Evolutionary conservation across 2,329 filamentous ascomycete genomes (phyloP).

Genomic region (Daldinia sp.): DNA sequence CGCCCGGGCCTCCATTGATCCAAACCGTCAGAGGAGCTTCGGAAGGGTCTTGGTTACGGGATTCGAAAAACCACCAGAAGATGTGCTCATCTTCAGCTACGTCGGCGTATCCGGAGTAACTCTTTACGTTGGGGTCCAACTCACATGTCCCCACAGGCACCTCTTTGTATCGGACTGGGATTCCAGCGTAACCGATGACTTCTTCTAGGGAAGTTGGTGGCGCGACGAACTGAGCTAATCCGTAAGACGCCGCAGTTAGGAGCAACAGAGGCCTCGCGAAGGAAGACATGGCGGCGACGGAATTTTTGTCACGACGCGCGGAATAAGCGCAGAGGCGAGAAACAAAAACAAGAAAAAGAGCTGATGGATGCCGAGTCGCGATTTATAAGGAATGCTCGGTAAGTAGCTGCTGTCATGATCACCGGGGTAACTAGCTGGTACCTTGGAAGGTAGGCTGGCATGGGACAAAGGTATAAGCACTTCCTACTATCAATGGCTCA

Average conservation of each 20-base stretch:
- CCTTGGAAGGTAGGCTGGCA: not conserved
- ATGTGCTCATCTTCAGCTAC: conserved; percentile 52
- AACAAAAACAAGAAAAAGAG: not conserved
- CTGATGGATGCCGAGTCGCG: conserved; percentile 3
- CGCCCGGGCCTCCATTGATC: conserved; percentile 63
- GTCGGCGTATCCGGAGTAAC: conserved; percentile 55
- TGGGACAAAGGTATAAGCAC: conserved; percentile 20
- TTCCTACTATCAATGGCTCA: conserved; percentile 13
- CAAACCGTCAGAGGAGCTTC: conserved; percentile 59
- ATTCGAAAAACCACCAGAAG: conserved; percentile 61
- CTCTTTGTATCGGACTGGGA: conserved; percentile 58
- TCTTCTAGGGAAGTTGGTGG: conserved; percentile 42
- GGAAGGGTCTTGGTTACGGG: conserved; percentile 53
- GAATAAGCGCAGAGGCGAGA: not conserved
- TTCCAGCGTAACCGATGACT: conserved; percentile 44
- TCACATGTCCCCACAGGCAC: conserved; percentile 57
- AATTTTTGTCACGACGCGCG: conserved; percentile 14
- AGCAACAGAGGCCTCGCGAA: conserved; percentile 36
- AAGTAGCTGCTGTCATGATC: not conserved
- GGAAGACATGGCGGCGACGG: conserved; percentile 36
- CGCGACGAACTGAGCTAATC: conserved; percentile 43
- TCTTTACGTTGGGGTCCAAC: conserved; percentile 52
- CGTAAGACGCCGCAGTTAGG: conserved; percentile 28
- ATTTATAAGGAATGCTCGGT: conserved; percentile 14
- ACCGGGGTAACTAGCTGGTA: not conserved